A percentile compares a stretch with the other conserved stretches of the same genome.
Evolutionary conservation across 2,329 filamentous ascomycete genomes (phyloP).

Genomic region (Colletotrichum zoysiae): DNA sequence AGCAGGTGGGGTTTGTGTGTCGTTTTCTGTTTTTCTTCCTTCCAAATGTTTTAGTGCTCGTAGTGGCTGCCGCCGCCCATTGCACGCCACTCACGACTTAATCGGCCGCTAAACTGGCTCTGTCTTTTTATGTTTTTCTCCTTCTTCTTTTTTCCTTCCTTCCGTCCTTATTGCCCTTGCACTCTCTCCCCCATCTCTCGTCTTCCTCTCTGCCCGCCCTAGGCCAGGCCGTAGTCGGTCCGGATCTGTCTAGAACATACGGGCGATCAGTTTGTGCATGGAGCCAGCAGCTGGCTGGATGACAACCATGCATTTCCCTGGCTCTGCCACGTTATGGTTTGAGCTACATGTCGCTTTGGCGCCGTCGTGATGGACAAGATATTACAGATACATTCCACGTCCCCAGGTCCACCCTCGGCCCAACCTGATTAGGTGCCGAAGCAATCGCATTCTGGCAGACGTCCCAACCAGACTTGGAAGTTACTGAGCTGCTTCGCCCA

Average conservation of each 20-base stretch:
- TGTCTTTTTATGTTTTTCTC: background rate
- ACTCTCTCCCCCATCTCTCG: background rate
- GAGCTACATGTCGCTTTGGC: background rate
- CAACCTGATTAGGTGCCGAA: background rate
- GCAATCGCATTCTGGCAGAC: background rate
- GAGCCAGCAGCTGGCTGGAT: background rate
- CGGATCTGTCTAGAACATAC: conserved; percentile 1
- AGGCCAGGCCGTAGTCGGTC: conserved; percentile 1
- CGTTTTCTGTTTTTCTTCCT: background rate
- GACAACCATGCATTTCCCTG: background rate
- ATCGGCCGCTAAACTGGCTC: conserved; percentile 22
- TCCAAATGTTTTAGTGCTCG: conserved; percentile 35
- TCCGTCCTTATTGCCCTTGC: too few species aligned
- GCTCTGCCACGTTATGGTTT: background rate
- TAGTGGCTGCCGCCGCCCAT: conserved; percentile 24
- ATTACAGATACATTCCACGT: too few species aligned
- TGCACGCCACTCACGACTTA: conserved; percentile 26
- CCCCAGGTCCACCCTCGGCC: background rate
- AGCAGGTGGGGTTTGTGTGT: background rate
- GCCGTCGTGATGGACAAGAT: background rate
- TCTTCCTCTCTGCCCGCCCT: too few species aligned
- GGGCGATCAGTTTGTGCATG: background rate
- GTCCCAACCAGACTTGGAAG: background rate
- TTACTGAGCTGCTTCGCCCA: background rate
- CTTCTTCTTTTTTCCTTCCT: too few species aligned